These are phyloP conservation scores for Angomonas ambiguus DNA, from an alignment of 208 protist genomes.

Conservation along the genomic window DNA sequence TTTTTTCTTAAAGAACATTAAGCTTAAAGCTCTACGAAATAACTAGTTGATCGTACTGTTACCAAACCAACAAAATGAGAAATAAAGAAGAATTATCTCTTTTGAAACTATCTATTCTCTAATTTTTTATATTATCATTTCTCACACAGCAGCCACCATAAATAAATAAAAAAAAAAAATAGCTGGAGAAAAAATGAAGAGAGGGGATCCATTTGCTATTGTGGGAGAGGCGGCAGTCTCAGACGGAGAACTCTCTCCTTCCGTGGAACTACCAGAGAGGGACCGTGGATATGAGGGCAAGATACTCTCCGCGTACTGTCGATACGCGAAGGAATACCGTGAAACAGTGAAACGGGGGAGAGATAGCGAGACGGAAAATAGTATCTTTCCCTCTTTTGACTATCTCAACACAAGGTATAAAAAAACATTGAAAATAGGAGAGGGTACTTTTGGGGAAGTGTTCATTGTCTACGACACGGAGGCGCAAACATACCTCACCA, in stretches of 20 bases:
- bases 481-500: slow-evolving; percentile 59
- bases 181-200: background rate
- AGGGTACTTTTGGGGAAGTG: slow-evolving; percentile 84
- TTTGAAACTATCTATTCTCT: background rate
- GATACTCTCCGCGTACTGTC: background rate
- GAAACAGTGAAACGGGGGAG: background rate
- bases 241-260: background rate
- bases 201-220: background rate
- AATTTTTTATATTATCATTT: background rate
- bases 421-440: slow-evolving; percentile 71
- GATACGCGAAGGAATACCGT: background rate
- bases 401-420: slow-evolving; percentile 50
- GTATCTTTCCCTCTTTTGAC: slow-evolving; percentile 13
- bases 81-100: slow-evolving; percentile 1
- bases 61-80: slow-evolving; percentile 6
- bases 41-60: background rate
- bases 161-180: too few relatives aligned
- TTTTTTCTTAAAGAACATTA: slow-evolving; percentile 13
- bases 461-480: slow-evolving; percentile 80
- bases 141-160: too few relatives aligned
- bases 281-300: background rate
- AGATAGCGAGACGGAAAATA: background rate
- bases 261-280: background rate
- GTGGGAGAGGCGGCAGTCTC: background rate
- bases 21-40: background rate